Percentiles rank a stretch among this genome's conserved stretches.
Evolutionary conservation across 2,329 filamentous ascomycete species (phyloP).

Genomic region (Nigrospora oryzae): DNA sequence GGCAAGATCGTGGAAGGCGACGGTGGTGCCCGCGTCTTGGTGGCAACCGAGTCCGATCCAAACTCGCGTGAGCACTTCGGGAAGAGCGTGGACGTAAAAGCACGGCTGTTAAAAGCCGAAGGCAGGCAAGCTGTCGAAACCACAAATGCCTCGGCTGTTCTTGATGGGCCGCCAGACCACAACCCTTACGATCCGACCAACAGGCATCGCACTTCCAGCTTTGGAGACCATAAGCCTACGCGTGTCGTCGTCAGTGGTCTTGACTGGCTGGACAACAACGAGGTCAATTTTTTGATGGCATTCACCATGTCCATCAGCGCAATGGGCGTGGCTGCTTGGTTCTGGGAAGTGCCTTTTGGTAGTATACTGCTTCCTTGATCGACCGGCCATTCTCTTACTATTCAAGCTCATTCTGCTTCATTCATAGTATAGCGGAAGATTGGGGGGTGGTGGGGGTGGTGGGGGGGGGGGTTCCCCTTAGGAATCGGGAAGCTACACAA

Average conservation of each 20-base stretch:
- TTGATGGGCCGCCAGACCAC: not conserved
- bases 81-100: slow-evolving; percentile 29
- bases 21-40: slow-evolving; percentile 55
- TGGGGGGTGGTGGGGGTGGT: too few relatives aligned
- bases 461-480: too few relatives aligned
- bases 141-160: slow-evolving; percentile 20
- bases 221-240: slow-evolving; percentile 49
- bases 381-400: too few relatives aligned
- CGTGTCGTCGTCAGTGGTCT: slow-evolving; percentile 55
- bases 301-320: slow-evolving; percentile 68
- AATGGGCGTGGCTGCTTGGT: slow-evolving; percentile 57
- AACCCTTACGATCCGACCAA: slow-evolving; percentile 40
- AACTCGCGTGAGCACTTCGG: slow-evolving; percentile 16
- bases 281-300: slow-evolving; percentile 91
- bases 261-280: slow-evolving; percentile 88
- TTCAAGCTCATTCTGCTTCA: too few relatives aligned
- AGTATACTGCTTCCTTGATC: slow-evolving; percentile 22
- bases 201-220: slow-evolving; percentile 41
- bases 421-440: too few relatives aligned
- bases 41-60: slow-evolving; percentile 25
- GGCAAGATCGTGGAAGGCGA: slow-evolving; percentile 86
- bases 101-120: slow-evolving; percentile 32
- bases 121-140: slow-evolving; percentile 29
- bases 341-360: slow-evolving; percentile 47
- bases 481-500: too few relatives aligned